These are phyloP conservation scores for Cutaneotrichosporon daszewskae DNA, from an alignment of 1,284 basidiomycete species.

Conservation along the genomic window DNA sequence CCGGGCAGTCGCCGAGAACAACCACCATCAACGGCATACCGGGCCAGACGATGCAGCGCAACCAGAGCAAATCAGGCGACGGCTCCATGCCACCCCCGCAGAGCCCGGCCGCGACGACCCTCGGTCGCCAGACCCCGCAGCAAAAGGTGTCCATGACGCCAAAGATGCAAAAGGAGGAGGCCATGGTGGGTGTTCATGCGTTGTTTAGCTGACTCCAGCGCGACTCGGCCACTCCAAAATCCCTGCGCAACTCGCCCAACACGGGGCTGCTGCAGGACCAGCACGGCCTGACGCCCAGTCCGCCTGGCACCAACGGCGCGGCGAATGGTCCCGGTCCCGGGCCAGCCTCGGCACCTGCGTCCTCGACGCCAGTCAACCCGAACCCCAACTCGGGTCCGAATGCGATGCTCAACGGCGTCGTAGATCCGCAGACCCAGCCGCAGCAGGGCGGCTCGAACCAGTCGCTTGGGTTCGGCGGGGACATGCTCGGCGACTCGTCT, in stretches of 20 bases:
- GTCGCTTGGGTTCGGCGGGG: constrained; percentile 7
- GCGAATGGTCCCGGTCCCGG: no score
- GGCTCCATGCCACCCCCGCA: constrained; percentile 42
- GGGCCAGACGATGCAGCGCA: constrained; percentile 28
- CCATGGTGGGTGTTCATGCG: constrained; percentile 18
- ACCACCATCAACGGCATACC: constrained; percentile 13
- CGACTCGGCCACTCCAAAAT: constrained; percentile 38
- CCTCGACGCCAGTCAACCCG: no score
- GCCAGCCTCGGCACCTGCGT: no score
- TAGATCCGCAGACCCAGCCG: background rate
- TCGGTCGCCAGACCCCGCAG: constrained; percentile 27
- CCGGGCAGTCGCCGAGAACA: constrained; percentile 12
- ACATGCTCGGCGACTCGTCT: constrained; percentile 6
- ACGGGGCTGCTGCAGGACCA: constrained; percentile 13
- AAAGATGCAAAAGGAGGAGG: constrained; percentile 24
- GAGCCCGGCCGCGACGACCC: constrained; percentile 24
- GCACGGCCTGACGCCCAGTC: constrained; percentile 27
- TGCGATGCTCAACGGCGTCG: constrained; percentile 6
- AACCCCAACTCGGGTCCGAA: no score
- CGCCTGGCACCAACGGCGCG: constrained; percentile 24
- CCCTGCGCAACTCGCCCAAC: constrained; percentile 37
- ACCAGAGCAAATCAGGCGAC: constrained; percentile 32
- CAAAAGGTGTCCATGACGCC: constrained; percentile 14
- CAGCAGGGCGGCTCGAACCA: background rate
- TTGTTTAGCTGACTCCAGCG: constrained; percentile 12